Conservation (phyloP, 306 rosid species). For the Vicia villosa region DNA sequence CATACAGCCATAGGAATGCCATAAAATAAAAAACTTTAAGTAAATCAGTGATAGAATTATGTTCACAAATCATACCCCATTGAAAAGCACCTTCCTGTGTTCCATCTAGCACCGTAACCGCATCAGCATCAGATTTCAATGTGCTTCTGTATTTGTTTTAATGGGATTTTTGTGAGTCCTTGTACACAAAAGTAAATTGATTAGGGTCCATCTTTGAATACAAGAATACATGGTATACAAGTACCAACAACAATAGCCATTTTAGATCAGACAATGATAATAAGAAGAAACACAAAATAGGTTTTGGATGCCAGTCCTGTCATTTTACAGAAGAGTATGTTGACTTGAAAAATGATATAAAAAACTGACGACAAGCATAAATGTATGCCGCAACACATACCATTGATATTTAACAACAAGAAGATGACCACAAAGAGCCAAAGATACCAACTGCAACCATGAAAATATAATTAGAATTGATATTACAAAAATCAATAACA, state of each 20-base stretch:
- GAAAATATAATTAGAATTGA: slow-evolving; percentile 24
- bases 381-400: slow-evolving; percentile 44
- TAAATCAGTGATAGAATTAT: background rate
- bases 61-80: slow-evolving; percentile 74
- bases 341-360: background rate
- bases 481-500: slow-evolving; percentile 35
- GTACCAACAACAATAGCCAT: slow-evolving; percentile 15
- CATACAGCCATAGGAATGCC: background rate
- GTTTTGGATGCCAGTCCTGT: slow-evolving; percentile 5
- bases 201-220: no score
- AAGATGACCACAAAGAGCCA: slow-evolving; percentile 87
- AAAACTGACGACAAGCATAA: slow-evolving; percentile 19
- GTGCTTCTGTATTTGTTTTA: slow-evolving; percentile 57
- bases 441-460: slow-evolving; percentile 83
- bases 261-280: slow-evolving; percentile 25
- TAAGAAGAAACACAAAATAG: slow-evolving; percentile 4
- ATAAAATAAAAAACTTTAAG: background rate
- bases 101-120: slow-evolving; percentile 90
- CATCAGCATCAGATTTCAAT: slow-evolving; percentile 55
- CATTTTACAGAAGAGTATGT: slow-evolving; percentile 12
- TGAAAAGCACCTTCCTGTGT: slow-evolving; percentile 92
- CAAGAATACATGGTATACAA: background rate
- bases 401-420: slow-evolving; percentile 74
- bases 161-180: slow-evolving; percentile 18
- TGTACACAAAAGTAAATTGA: background rate